These are phyloP conservation scores for Calcarisporium arbuscula DNA, from an alignment of 2,329 filamentous ascomycete species.

Conservation along the genomic window DNA sequence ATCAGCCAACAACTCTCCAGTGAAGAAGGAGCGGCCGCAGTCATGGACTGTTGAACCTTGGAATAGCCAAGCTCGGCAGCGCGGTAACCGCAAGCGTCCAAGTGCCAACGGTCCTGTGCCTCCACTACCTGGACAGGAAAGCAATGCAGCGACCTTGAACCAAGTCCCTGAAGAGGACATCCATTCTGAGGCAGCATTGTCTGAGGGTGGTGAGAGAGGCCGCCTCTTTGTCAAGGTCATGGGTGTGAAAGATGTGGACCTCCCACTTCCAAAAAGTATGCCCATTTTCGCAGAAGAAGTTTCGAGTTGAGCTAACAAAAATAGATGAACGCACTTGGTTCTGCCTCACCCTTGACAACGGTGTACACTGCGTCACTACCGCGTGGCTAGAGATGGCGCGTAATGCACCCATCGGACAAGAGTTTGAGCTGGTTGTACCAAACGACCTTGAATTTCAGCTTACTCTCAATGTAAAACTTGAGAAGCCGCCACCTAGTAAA, in stretches of 20 bases:
- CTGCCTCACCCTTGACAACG: slow-evolving; percentile 95
- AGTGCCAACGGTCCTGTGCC: slow-evolving; percentile 58
- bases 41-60: slow-evolving; percentile 97
- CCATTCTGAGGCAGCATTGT: slow-evolving; percentile 48
- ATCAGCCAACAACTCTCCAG: slow-evolving; percentile 61
- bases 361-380: slow-evolving; percentile 94
- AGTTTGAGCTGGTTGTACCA: slow-evolving; percentile 94
- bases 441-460: slow-evolving; percentile 99
- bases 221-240: slow-evolving; percentile 98
- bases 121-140: slow-evolving; percentile 81
- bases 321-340: slow-evolving; percentile 87
- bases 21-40: slow-evolving; percentile 74
- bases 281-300: slow-evolving; percentile 7
- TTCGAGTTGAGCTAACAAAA: slow-evolving; percentile 21
- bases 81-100: slow-evolving; percentile 50
- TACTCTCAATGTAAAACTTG: slow-evolving; percentile 90
- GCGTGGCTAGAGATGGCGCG: slow-evolving; percentile 89
- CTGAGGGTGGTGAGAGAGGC: slow-evolving; percentile 81
- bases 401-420: slow-evolving; percentile 91
- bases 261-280: slow-evolving; percentile 86
- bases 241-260: slow-evolving; percentile 89
- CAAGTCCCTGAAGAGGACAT: slow-evolving; percentile 65
- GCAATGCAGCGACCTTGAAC: slow-evolving; percentile 62
- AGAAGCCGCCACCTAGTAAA: slow-evolving; percentile 60
- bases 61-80: slow-evolving; percentile 73